Evolutionary conservation across 805 yeast species (phyloP).

Genomic region (Ogataea trehaloabstinens): DNA sequence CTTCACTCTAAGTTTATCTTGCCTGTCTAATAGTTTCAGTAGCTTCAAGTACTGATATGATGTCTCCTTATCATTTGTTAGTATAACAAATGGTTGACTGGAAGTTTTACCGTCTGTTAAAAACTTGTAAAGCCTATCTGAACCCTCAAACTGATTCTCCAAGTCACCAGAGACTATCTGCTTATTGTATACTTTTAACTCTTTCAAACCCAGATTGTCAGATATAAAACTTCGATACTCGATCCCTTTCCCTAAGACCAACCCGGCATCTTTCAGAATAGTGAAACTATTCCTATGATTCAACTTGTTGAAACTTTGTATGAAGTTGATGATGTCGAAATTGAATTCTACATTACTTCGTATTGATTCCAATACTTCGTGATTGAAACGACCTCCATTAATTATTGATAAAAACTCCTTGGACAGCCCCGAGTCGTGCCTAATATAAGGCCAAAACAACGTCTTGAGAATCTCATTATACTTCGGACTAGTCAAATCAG

Average conservation of each 20-base stretch:
- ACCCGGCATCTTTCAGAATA: conserved; percentile 22
- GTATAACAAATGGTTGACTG: conserved; percentile 17
- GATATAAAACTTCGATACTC: background rate
- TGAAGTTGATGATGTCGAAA: conserved; percentile 6
- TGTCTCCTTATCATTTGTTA: conserved; percentile 23
- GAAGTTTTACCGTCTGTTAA: conserved; percentile 4
- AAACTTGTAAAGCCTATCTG: conserved; percentile 12
- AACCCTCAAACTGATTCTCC: conserved; percentile 17
- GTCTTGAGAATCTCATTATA: conserved; percentile 20
- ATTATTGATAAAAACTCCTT: conserved; percentile 5
- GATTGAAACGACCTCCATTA: conserved; percentile 5
- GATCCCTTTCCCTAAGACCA: conserved; percentile 11
- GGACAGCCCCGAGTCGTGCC: conserved; percentile 1
- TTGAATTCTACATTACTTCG: conserved; percentile 5
- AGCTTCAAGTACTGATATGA: conserved; percentile 26
- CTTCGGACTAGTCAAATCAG: conserved; percentile 6
- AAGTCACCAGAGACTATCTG: conserved; percentile 20
- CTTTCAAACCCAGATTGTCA: conserved; percentile 1
- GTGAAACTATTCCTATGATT: conserved; percentile 21
- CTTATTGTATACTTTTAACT: conserved; percentile 8
- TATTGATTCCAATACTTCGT: conserved; percentile 7
- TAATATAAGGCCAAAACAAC: conserved; percentile 19
- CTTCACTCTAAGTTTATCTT: conserved; percentile 1
- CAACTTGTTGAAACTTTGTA: conserved; percentile 15
- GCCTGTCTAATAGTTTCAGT: conserved; percentile 17